Percentiles rank a stretch among this genome's conserved stretches.
Conservation (phyloP, 345 rosid species). For the Erodium maritimum region DNA sequence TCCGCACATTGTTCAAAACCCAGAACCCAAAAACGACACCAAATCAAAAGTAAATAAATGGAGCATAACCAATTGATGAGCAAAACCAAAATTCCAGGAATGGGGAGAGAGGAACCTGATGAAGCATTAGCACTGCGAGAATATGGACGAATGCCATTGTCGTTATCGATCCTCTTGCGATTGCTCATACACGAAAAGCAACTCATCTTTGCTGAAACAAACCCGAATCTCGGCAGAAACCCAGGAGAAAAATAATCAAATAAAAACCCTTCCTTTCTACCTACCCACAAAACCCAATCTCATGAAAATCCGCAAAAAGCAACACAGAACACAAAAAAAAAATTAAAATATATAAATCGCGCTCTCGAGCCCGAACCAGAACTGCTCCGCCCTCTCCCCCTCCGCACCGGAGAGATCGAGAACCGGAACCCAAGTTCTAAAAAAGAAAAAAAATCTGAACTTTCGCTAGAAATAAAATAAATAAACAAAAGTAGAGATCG, state of each 20-base stretch:
- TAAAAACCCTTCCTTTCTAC: too few species aligned
- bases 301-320: background rate
- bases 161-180: slow-evolving; percentile 51
- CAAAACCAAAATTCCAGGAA: background rate
- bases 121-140: slow-evolving; percentile 16
- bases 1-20: slow-evolving; percentile 5
- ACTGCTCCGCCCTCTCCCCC: background rate
- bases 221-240: background rate
- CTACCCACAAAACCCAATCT: background rate
- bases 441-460: too few species aligned
- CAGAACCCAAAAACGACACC: background rate
- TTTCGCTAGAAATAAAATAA: background rate
- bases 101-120: background rate
- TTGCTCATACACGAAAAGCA: slow-evolving; percentile 71
- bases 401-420: background rate
- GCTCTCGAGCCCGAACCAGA: too few species aligned
- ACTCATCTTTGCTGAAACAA: slow-evolving; percentile 32
- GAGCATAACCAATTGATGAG: background rate
- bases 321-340: too few species aligned
- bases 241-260: background rate
- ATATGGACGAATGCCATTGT: slow-evolving; percentile 39
- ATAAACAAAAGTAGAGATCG: background rate
- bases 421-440: too few species aligned
- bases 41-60: background rate
- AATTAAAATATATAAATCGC: too few species aligned